phyloP scores from a whole-genome alignment of 306 rosid species.

The Clitoria ternatea region DNA sequence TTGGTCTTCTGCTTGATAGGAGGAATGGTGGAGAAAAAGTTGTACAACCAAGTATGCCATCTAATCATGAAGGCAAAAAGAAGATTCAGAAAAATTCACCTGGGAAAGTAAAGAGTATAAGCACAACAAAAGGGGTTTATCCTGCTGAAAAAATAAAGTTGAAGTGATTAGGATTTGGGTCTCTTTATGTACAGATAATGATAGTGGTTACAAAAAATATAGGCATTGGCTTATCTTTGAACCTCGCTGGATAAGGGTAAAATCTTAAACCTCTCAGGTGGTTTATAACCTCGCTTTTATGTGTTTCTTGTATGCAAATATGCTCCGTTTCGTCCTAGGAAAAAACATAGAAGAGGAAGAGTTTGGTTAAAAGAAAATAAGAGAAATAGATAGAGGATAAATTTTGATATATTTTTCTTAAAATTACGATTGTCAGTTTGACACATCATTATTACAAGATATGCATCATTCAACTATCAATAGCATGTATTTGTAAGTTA shows the following conservation, averaged over 20 bases:
- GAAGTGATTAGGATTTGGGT: constrained; percentile 19
- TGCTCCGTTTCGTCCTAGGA: no score
- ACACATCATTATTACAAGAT: no score
- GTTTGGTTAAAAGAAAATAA: no score
- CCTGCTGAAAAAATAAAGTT: constrained; percentile 38
- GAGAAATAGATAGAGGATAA: no score
- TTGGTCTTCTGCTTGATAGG: constrained; percentile 16
- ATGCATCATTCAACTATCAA: no score
- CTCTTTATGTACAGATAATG: neutral
- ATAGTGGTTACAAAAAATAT: neutral
- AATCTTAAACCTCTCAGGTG: neutral
- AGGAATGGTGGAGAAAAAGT: constrained; percentile 26
- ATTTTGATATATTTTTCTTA: no score
- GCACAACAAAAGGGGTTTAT: constrained; percentile 33
- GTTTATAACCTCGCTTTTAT: neutral
- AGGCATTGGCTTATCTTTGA: neutral
- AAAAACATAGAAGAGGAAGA: no score
- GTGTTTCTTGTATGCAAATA: no score
- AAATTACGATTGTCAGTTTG: no score
- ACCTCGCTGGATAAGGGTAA: neutral
- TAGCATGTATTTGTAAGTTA: no score
- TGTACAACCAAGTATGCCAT: constrained; percentile 23
- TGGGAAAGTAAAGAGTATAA: constrained; percentile 14
- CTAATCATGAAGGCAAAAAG: constrained; percentile 23
- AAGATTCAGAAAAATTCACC: constrained; percentile 23